Evolutionary conservation across 2,329 filamentous ascomycete species (phyloP), one percentile per base, ranked within the genome.

Genomic region (Dactylellina sp.): DNA sequence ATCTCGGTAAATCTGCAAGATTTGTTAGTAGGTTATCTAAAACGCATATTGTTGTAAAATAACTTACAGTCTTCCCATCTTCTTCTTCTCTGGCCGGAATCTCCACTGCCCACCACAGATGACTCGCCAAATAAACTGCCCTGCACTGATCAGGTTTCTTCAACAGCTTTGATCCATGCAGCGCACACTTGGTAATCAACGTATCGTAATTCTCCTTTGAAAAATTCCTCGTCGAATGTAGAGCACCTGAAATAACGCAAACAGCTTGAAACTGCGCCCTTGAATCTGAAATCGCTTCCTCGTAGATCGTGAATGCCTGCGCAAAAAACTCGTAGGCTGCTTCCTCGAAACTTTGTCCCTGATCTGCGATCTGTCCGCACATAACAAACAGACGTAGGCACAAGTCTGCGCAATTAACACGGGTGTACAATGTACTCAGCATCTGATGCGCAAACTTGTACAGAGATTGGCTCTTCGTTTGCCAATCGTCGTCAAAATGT

Each of bases 71-170:
- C 71, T 90, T 91, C 37, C 91, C 86, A 75, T 97, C 93, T 49
- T 92, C 89, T 80, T 97, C 94, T 9, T 87, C 88, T 77, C 90
- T 89, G 16, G 88, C 87, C 1, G 88, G 84, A 74, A 92, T 91
- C 49, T 96, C 93, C 11, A 92, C 93, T 0, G 93, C 92, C 95
- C 95, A 99, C 95, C 95, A 99, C 59, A 99, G 83, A 81, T 99
- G 95, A 81, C 93, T 97, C 2, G 95, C 95, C 77, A 99, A 84
- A 80, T 98, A 99, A 9, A 99, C 95, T 0, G 95, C 95, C 22
- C 95, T 89, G 81, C 95, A 99, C 82, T 99, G 95, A 81, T 99
- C 95, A 0, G 95, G 96, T 83, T 99, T 99, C 82, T 97, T 94
- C 78, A 99, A 86, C 76, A 99, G 84, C 81, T 98, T 99, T 83